A percentile compares a stretch with the other conserved stretches of the same genome.
Conservation (phyloP, 495 filamentous ascomycete genomes). For the Aspergillus sparsus region DNA sequence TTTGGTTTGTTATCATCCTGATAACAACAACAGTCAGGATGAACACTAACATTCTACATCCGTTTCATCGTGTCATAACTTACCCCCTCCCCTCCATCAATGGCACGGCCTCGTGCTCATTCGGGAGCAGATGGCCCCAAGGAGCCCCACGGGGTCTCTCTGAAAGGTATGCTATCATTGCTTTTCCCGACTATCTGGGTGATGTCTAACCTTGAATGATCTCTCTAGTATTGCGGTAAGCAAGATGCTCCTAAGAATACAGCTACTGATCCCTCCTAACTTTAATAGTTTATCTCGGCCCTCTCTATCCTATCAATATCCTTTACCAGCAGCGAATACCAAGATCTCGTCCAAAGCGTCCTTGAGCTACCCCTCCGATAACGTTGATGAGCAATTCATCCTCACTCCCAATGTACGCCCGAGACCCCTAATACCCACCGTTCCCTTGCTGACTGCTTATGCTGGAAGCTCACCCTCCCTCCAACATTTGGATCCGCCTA, state of each 20-base stretch:
- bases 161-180: constrained; percentile 62
- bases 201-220: constrained; percentile 27
- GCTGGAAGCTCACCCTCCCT: constrained; percentile 73
- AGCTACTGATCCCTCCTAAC: constrained; percentile 21
- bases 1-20: constrained; percentile 19
- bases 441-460: constrained; percentile 7
- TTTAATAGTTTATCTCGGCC: constrained; percentile 54
- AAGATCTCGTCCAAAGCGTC: constrained; percentile 54
- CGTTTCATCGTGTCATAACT: neutral
- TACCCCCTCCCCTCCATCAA: constrained; percentile 16
- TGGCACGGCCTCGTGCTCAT: constrained; percentile 48
- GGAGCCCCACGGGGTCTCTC: constrained; percentile 79
- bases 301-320: constrained; percentile 57
- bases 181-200: neutral
- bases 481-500: constrained; percentile 92
- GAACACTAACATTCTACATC: too few relatives aligned
- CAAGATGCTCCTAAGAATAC: constrained; percentile 4
- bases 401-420: constrained; percentile 58
- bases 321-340: constrained; percentile 53
- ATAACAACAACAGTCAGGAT: neutral
- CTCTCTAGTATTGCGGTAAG: constrained; percentile 53
- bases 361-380: constrained; percentile 53
- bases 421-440: neutral
- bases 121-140: constrained; percentile 61
- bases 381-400: constrained; percentile 54